Conservation (phyloP, 148 eudicot species). For the Talinum fruticosum region DNA sequence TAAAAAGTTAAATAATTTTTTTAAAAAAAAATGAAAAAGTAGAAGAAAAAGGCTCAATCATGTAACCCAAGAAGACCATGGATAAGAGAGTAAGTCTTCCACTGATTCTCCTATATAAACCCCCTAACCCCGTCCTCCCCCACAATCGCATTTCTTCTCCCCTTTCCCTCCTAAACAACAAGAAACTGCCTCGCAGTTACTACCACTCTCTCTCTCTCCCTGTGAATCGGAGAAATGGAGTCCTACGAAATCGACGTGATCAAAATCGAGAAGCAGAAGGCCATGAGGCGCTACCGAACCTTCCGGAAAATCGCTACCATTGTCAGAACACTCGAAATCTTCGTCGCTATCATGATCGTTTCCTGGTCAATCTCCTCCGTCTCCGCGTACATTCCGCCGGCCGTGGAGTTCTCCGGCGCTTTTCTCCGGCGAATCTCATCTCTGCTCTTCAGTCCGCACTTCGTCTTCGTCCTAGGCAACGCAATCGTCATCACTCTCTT, state of each 20-base stretch:
- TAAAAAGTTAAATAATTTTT: too few relatives aligned
- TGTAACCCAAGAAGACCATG: neutral
- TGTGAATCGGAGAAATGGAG: constrained; percentile 20
- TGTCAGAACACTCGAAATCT: constrained; percentile 29
- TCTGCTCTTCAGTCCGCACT: constrained; percentile 39
- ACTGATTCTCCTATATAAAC: neutral
- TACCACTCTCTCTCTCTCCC: neutral
- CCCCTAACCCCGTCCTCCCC: constrained; percentile 1
- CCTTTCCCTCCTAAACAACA: neutral
- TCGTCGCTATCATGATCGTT: constrained; percentile 28
- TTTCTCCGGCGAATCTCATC: constrained; percentile 21
- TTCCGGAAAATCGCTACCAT: constrained; percentile 32
- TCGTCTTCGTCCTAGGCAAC: constrained; percentile 61
- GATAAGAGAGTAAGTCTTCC: neutral
- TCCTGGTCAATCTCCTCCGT: constrained; percentile 26
- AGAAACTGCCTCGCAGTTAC: constrained; percentile 19
- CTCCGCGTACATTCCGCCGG: constrained; percentile 26
- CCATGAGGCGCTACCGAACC: constrained; percentile 28
- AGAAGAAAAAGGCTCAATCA: neutral
- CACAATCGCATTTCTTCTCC: constrained; percentile 1
- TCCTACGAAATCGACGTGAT: constrained; percentile 27
- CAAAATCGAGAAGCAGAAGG: constrained; percentile 38
- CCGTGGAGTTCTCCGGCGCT: constrained; percentile 18
- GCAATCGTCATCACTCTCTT: constrained; percentile 40
- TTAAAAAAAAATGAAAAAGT: neutral